These are phyloP conservation scores for Chlorella sorokiniana DNA, from an alignment of 139 green algal genomes.

Conservation along the genomic window DNA sequence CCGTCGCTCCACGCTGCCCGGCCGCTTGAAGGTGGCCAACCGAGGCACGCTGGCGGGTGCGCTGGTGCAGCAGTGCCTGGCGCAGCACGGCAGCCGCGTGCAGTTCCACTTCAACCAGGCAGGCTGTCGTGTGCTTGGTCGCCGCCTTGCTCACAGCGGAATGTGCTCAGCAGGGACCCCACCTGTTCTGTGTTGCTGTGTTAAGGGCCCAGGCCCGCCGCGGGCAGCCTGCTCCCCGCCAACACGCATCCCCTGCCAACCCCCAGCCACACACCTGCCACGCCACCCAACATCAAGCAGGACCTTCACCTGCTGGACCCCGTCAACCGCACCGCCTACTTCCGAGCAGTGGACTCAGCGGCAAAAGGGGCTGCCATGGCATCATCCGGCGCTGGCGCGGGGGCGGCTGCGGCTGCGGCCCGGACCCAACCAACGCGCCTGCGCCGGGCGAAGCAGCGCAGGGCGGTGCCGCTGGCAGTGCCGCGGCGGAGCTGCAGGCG, in stretches of 20 bases:
- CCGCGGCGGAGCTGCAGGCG: neutral
- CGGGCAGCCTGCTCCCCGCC: neutral
- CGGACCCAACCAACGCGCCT: too few species aligned
- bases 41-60: conserved; percentile 21
- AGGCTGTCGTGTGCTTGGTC: neutral
- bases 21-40: conserved; percentile 14
- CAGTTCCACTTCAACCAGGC: conserved; percentile 31
- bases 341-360: neutral
- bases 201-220: neutral
- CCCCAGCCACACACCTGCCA: neutral
- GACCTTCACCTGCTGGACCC: conserved; percentile 10
- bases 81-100: conserved; percentile 2
- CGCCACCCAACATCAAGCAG: neutral
- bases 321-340: neutral
- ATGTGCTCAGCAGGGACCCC: neutral
- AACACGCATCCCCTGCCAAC: neutral
- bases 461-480: neutral
- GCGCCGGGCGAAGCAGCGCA: neutral
- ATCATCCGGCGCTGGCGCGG: neutral
- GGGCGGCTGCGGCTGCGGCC: neutral
- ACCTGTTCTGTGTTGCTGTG: neutral
- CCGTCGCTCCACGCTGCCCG: neutral
- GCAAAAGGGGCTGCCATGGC: neutral
- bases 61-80: conserved; percentile 26
- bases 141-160: neutral